These are phyloP conservation scores for Aspergillus jensenii DNA, from an alignment of 2,329 filamentous ascomycete genomes.

Conservation along the genomic window DNA sequence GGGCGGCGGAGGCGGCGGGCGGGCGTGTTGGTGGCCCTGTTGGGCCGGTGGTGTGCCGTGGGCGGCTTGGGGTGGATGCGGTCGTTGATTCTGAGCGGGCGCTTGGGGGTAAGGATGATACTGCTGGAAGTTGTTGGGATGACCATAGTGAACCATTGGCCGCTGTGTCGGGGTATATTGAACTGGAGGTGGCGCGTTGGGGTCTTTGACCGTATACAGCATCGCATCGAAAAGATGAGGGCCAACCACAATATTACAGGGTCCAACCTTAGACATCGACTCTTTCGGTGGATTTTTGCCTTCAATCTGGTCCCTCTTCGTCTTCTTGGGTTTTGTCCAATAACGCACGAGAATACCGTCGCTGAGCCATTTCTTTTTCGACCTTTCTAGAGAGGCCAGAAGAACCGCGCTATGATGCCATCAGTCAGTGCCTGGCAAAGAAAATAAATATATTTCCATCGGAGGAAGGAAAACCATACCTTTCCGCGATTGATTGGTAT, in stretches of 20 bases:
- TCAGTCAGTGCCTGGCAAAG: constrained; percentile 12
- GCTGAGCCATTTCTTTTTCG: constrained; percentile 57
- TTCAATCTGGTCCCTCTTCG: constrained; percentile 51
- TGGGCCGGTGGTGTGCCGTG: constrained; percentile 28
- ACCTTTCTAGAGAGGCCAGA: constrained; percentile 57
- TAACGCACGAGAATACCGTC: constrained; percentile 57
- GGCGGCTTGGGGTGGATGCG: constrained; percentile 25
- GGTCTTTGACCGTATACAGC: constrained; percentile 56
- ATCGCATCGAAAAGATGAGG: constrained; percentile 63
- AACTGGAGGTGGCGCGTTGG: constrained; percentile 38
- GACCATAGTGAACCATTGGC: constrained; percentile 45
- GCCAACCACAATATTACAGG: constrained; percentile 61
- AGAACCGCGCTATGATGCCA: constrained; percentile 53
- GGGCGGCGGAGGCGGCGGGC: constrained; percentile 22
- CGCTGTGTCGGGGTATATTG: constrained; percentile 41
- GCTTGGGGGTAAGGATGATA: constrained; percentile 40
- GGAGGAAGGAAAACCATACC: constrained; percentile 29
- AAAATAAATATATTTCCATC: neutral
- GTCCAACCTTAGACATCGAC: constrained; percentile 56
- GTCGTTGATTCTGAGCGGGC: constrained; percentile 26
- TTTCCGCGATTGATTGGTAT: constrained; percentile 61
- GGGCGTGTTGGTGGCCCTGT: constrained; percentile 25
- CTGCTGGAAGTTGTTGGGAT: constrained; percentile 41
- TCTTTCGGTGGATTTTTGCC: constrained; percentile 51
- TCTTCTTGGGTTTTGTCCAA: constrained; percentile 59